Evolutionary conservation across 495 filamentous ascomycete genomes (phyloP), one percentile per base, ranked within the genome.

Genomic region (Aspergillus egyptiacus): DNA sequence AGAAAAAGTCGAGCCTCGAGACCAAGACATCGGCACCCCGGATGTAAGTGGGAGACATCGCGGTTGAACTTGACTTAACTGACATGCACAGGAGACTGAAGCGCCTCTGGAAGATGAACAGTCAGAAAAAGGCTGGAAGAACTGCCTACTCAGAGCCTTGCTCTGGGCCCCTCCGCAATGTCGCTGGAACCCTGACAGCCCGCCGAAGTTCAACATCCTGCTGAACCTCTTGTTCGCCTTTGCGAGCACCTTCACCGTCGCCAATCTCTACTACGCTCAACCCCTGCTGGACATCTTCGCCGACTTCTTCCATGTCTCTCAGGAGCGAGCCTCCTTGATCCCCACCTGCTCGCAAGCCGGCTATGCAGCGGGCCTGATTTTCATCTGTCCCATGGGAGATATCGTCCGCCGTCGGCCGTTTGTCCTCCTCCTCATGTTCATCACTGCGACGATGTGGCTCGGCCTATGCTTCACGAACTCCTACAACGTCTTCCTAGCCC

Each of bases 291-390:
- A 85, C 60, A 69, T 76, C 20, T 71, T 87, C 24, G 82, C 84
- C 1, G 53, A 65, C 8, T 76, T 78, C 24, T 87, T 87, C 50
- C 20, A 69, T 45, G 82, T 87, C 31, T 72, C 67, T 13, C 74
- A 81, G 39, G 78, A 82, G 54, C 61, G 63, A 14, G 65, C 77
- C 13, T 79, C 79, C 4, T 64, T 79, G 9, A 76, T 94, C 36
- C 87, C 88, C 9, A 91, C 88, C 0, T 66, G 88, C 6, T 85
- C 84, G 61, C 88, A 94, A 58, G 85, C 85, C 4, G 88, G 88
- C 4, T 94, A 94, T 66, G 86, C 85, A 5, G 70, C 68, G 1
- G 88, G 88, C 2, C 53, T 94, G 42, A 65, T 91, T 11, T 78
- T 91, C 44, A 64, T 94, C 30, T 89, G 87, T 63, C 88, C 88